Evolutionary conservation across 371 early-diverging fungal genomes (phyloP).

Genomic region (Mortierella sp.): DNA sequence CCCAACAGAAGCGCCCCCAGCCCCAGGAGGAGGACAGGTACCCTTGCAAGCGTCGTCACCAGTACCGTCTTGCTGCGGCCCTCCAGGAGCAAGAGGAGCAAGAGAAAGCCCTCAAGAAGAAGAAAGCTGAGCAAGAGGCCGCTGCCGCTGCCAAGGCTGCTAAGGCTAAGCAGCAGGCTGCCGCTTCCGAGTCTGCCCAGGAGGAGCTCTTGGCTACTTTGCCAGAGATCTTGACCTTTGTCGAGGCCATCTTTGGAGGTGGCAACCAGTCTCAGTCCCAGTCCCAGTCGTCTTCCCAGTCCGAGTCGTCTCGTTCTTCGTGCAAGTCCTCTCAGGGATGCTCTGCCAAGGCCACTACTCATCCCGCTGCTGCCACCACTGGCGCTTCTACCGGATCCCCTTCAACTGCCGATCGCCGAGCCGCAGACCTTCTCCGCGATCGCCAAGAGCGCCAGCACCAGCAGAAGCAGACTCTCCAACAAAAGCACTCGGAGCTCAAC

Average conservation of each 20-base stretch:
- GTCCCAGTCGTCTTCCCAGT: neutral
- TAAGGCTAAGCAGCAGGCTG: neutral
- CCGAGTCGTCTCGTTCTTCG: constrained; percentile 1
- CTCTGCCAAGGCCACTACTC: neutral
- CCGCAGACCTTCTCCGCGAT: constrained; percentile 32
- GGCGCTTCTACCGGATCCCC: constrained; percentile 12
- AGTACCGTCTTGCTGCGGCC: neutral
- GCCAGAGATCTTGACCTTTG: constrained; percentile 27
- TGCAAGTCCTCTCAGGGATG: neutral
- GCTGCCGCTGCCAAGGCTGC: neutral
- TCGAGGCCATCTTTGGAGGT: constrained; percentile 39
- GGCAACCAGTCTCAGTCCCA: neutral
- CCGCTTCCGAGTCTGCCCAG: neutral
- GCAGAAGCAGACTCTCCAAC: constrained; percentile 16
- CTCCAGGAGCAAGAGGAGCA: constrained; percentile 23
- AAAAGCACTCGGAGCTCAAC: constrained; percentile 49
- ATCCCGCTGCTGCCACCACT: neutral
- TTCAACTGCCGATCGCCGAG: constrained; percentile 32
- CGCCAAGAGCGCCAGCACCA: constrained; percentile 26
- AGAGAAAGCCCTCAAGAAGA: constrained; percentile 10
- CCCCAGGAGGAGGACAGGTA: constrained; percentile 21
- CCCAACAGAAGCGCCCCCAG: constrained; percentile 27
- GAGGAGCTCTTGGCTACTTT: constrained; percentile 9
- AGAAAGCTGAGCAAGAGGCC: neutral
- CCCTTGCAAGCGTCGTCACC: constrained; percentile 41